Conservation (phyloP, 2,329 filamentous ascomycete species). For the Cryphonectria parasitica region DNA sequence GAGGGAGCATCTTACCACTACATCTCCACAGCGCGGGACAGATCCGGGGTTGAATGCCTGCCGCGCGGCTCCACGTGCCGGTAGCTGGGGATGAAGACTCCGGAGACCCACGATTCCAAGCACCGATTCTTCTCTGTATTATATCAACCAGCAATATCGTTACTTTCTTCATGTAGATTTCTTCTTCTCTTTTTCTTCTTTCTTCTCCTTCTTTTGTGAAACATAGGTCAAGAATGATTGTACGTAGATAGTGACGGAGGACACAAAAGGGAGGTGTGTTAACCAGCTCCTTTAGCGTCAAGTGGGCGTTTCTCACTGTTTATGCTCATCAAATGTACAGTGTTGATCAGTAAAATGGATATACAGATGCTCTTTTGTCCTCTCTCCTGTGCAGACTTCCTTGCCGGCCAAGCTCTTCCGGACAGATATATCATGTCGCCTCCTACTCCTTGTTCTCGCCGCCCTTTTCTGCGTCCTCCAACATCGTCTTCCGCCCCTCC, state of each 20-base stretch:
- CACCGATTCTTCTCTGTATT: not conserved
- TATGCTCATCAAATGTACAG: conserved; percentile 4
- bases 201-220: not conserved
- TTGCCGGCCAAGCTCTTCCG: not conserved
- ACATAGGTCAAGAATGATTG: not conserved
- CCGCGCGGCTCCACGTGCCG: conserved; percentile 3
- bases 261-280: too few species aligned
- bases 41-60: conserved; percentile 22
- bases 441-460: conserved; percentile 35
- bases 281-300: not conserved
- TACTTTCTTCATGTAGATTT: not conserved
- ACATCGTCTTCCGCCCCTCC: conserved; percentile 77
- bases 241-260: not conserved
- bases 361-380: not conserved
- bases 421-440: not conserved
- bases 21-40: conserved; percentile 7
- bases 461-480: conserved; percentile 70
- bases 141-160: not conserved
- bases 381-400: not conserved
- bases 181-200: not conserved
- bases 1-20: not conserved
- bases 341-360: not conserved
- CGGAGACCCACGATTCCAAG: not conserved
- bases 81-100: not conserved
- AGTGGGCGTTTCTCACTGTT: not conserved